Conservation (phyloP, 1,139 yeast species). For the Kluyveromyces sp. region DNA sequence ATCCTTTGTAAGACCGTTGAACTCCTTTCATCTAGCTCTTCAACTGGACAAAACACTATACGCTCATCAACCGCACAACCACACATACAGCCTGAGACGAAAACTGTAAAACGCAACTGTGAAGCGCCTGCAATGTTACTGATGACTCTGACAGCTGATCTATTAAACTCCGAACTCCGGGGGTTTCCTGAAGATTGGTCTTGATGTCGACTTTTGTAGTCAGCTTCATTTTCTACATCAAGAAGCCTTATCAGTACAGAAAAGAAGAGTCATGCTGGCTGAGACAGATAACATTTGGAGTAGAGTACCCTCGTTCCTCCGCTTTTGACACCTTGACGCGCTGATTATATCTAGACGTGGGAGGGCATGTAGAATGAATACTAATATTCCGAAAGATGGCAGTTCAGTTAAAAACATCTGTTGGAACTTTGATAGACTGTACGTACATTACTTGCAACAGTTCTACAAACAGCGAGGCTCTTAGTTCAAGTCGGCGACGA, state of each 20-base stretch:
- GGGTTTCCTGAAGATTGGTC: neutral
- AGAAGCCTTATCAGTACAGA: neutral
- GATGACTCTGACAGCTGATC: neutral
- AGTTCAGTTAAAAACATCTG: neutral
- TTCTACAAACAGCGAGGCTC: neutral
- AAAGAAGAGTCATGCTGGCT: neutral
- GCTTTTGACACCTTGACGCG: too few relatives aligned
- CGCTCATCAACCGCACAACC: too few relatives aligned
- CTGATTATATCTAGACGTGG: neutral
- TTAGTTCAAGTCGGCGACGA: conserved; percentile 30
- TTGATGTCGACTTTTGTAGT: too few relatives aligned
- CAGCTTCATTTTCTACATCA: neutral
- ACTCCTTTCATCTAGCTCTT: neutral
- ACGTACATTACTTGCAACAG: neutral
- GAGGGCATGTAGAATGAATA: neutral
- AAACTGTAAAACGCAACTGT: too few relatives aligned
- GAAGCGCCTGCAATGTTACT: too few relatives aligned
- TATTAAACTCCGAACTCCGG: neutral
- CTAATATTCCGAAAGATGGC: neutral
- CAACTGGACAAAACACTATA: neutral
- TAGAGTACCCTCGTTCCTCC: too few relatives aligned
- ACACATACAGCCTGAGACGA: too few relatives aligned
- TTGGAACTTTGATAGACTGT: neutral
- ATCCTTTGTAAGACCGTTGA: conserved; percentile 36
- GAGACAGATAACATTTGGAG: too few relatives aligned